These are phyloP conservation scores for Geotrichum phurueaensis DNA, from an alignment of 1,139 yeast genomes.

Conservation along the genomic window DNA sequence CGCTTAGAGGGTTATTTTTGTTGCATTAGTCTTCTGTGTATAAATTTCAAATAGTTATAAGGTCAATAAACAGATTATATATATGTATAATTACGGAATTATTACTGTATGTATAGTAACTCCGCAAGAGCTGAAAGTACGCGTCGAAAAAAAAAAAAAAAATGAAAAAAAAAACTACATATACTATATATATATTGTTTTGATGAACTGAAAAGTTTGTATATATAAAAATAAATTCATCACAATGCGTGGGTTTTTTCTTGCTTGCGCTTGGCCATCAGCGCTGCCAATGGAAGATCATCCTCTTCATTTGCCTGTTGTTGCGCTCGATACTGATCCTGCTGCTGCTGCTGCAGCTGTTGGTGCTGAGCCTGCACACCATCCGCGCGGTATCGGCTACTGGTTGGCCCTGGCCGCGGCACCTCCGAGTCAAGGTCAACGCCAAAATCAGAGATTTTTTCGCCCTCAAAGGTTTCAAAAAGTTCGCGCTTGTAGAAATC, in stretches of 20 bases:
- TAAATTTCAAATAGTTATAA: too few relatives aligned
- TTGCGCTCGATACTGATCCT: neutral
- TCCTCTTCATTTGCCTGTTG: slow-evolving; percentile 9
- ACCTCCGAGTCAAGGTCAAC: slow-evolving; percentile 70
- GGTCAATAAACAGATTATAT: too few relatives aligned
- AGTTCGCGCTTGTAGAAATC: slow-evolving; percentile 42
- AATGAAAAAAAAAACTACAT: too few relatives aligned
- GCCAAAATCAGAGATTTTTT: slow-evolving; percentile 73
- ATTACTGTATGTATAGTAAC: too few relatives aligned
- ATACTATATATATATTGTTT: neutral
- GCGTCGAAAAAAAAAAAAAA: too few relatives aligned
- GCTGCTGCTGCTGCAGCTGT: neutral
- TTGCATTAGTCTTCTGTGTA: too few relatives aligned
- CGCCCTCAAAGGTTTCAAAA: slow-evolving; percentile 82
- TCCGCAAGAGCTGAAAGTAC: too few relatives aligned
- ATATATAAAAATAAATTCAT: neutral
- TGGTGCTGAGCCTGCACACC: neutral
- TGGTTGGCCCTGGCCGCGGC: slow-evolving; percentile 1
- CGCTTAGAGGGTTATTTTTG: too few relatives aligned
- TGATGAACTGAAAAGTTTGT: neutral
- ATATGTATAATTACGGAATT: too few relatives aligned
- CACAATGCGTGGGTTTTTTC: slow-evolving; percentile 14
- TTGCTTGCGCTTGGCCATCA: slow-evolving; percentile 16
- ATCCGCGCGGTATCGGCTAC: neutral
- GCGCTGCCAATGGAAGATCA: slow-evolving; percentile 17